Base-by-base conservation (phyloP, 176 grass and related monocot species). In the Stipa capillata region DNA sequence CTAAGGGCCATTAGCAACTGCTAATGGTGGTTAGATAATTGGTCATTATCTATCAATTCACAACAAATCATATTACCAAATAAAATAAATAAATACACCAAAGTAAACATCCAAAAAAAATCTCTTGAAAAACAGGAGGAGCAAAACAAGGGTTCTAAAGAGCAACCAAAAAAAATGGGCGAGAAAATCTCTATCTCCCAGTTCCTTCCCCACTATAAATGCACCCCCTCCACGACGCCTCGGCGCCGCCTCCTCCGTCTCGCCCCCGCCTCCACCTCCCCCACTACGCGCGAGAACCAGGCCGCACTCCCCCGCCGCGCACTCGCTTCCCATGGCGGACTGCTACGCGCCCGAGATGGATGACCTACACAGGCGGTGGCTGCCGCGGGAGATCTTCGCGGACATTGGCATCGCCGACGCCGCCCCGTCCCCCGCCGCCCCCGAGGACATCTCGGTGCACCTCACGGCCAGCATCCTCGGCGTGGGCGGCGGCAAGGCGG, bases 321-420 rank as follows among this genome's bases (percentile, higher is more conserved):
- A 0, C 33, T 15, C 23, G 1, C 7, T 47, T 3, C 65, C 40
- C 67, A 86, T 86, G 79, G 79, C 79, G 7, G 78, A 67, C 68
- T 82, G 74, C 88, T 63, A 34, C 73, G 20, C 57, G 49, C 29
- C 23, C 13, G 86, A 94, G 34, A 80, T 85, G 21, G 88, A 88
- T 34, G 82, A 90, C 57, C 70, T 85, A 15, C 82, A 90, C 86
- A 51, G 80, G 56, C 64, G 89, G 48, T 94, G 91, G 85, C 79
- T 90, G 32, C 85, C 88, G 41, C 76, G 64, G 21, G 91, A 88
- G 79, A 85, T 90, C 41, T 76, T 90, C 37, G 62, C 63, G 0
- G 91, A 94, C 79, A 74, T 94, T 68, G 91, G 91, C 78, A 82
- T 87, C 80, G 17, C 37, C 47, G 73, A 39, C 54, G n/a, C 6